phyloP scores from a whole-genome alignment of 805 yeast species.

The Diddensiella caesifluorescens region DNA sequence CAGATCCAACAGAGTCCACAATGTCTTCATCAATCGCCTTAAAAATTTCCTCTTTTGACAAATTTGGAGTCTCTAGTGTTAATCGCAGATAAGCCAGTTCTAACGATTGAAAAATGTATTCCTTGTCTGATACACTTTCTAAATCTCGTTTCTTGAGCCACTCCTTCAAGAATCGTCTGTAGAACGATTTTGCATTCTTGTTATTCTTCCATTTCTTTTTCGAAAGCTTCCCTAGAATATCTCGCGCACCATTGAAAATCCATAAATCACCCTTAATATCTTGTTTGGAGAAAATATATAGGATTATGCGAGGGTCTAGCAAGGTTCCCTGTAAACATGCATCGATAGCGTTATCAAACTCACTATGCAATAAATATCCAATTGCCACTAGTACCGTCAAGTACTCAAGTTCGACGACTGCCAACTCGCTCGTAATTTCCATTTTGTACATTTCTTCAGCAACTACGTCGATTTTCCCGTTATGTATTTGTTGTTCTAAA shows the following conservation, averaged over 20 bases:
- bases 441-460: slow-evolving; percentile 28
- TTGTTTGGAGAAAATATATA: slow-evolving; percentile 26
- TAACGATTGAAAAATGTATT: slow-evolving; percentile 25
- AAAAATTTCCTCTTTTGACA: slow-evolving; percentile 24
- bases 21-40: slow-evolving; percentile 26
- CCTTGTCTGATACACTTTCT: slow-evolving; percentile 27
- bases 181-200: slow-evolving; percentile 8
- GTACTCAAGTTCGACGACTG: slow-evolving; percentile 36
- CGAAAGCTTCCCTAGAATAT: slow-evolving; percentile 12
- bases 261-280: slow-evolving; percentile 26
- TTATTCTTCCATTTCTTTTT: slow-evolving; percentile 5
- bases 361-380: slow-evolving; percentile 26
- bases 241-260: slow-evolving; percentile 33
- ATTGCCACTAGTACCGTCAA: slow-evolving; percentile 35
- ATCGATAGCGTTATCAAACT: slow-evolving; percentile 26
- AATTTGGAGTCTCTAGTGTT: slow-evolving; percentile 19
- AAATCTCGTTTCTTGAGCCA: slow-evolving; percentile 31
- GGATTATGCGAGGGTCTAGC: slow-evolving; percentile 33
- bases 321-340: slow-evolving; percentile 35
- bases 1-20: slow-evolving; percentile 21
- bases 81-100: slow-evolving; percentile 30
- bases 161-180: slow-evolving; percentile 19
- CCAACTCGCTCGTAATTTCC: slow-evolving; percentile 34
- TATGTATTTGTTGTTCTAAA: slow-evolving; percentile 25
- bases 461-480: slow-evolving; percentile 22